A percentile compares a stretch with the other conserved stretches of the same genome.
phyloP scores from a whole-genome alignment of 768 basidiomycete genomes.

The Hypholoma fasciculare region DNA sequence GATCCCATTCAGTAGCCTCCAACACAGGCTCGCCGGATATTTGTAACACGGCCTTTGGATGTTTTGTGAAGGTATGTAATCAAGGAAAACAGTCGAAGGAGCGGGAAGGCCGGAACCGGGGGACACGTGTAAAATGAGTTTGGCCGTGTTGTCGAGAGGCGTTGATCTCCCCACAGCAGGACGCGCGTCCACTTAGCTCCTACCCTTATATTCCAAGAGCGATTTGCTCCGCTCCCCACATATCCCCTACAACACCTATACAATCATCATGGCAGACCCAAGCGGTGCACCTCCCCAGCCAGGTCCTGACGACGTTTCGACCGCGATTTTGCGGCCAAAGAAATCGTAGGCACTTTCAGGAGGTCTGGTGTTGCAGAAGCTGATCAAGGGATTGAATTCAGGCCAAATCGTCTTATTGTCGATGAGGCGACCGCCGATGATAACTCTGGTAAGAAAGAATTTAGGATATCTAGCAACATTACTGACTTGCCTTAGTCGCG shows the following conservation, averaged over 20 bases:
- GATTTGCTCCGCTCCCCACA: constrained; percentile 20
- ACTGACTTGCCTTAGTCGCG: constrained; percentile 60
- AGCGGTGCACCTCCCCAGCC: constrained; percentile 82
- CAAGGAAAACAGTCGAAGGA: constrained; percentile 34
- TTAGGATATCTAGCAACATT: not conserved
- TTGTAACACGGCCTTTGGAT: not conserved
- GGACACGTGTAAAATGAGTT: constrained; percentile 33
- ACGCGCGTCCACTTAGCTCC: constrained; percentile 40
- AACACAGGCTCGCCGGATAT: not conserved
- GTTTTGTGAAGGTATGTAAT: not conserved
- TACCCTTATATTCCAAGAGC: constrained; percentile 26
- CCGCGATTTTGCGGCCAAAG: constrained; percentile 95
- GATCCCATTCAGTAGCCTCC: too few relatives aligned
- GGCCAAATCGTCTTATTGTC: constrained; percentile 96
- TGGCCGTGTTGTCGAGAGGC: constrained; percentile 29
- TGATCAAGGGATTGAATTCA: constrained; percentile 20
- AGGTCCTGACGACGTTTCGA: constrained; percentile 88
- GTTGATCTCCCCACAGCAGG: constrained; percentile 22
- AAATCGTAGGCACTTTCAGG: constrained; percentile 77
- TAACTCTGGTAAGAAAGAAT: constrained; percentile 73
- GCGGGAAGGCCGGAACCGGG: constrained; percentile 23
- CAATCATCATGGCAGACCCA: constrained; percentile 65
- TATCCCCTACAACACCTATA: constrained; percentile 18
- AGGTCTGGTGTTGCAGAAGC: constrained; percentile 5
- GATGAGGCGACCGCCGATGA: constrained; percentile 94